Evolutionary conservation across 1,284 basidiomycete genomes (phyloP), one percentile per base, ranked within the genome.

Genomic region (Cutaneotrichosporon sp.): DNA sequence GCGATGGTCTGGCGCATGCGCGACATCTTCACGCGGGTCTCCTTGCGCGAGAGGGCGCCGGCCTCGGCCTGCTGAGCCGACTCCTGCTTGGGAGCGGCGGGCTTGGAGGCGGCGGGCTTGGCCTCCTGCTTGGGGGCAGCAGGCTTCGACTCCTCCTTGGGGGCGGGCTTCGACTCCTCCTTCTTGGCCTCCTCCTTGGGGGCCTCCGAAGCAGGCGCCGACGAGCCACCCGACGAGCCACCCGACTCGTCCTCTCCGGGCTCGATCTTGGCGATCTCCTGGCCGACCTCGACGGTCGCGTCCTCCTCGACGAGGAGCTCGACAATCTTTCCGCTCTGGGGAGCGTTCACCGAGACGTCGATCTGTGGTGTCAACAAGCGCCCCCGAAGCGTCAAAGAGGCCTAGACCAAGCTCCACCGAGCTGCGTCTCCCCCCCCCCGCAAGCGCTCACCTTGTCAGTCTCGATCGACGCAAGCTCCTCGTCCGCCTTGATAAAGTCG

Each of bases 381-480:
- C 7, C 18, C 38, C 38, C 6, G 7, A 18, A 8, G 16, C 18
- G 38, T 8, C n/a, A n/a, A 18, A 8, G 38, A 18, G 16, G 18
- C 38, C 18, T 18, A 42, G 38, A 42, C 9, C 38, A 42, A n/a
- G 38, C 38, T n/a, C 38, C 16, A n/a, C 18, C 18, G 18, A 29
- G 38, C 38, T 42, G 18, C 38, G 9, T 42, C 38, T n/a, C 18
- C 38, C n/a, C n/a, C n/a, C n/a, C n/a, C 18, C 38, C 38, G 38
- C 7, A 7, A 2, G 38, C n/a, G 18, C 80, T 36, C 67, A 92
- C 94, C 89, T 98, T 98, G 85, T 99, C 95, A 14, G 95, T 99
- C 83, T 99, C 95, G 70, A 99, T 98, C 52, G 92, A 95, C 27
- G 94, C 95, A 60, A 99, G 85, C 82, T 99, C 95, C 82, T 99